Evolutionary conservation across 805 yeast genomes (phyloP).

Genomic region (Pichia ethanolica): DNA sequence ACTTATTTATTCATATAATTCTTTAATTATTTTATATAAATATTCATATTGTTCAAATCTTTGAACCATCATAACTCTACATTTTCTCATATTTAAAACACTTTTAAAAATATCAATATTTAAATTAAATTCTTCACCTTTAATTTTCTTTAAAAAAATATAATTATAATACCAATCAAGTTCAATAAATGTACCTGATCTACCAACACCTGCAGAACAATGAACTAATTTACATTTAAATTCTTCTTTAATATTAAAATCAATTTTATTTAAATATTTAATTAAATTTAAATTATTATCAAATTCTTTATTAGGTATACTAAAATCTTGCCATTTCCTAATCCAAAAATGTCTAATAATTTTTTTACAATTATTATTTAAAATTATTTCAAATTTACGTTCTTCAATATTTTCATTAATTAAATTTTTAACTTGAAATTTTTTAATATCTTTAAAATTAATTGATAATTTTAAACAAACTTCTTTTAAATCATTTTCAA

Average conservation of each 20-base stretch:
- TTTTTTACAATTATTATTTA: not conserved
- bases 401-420: constrained; percentile 6
- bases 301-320: constrained; percentile 3
- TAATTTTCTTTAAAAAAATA: constrained; percentile 6
- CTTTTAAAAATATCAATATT: constrained; percentile 27
- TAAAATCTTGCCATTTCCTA: constrained; percentile 13
- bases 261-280: not conserved
- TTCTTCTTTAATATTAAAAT: constrained; percentile 6
- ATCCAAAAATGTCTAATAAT: constrained; percentile 8
- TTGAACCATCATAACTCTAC: constrained; percentile 50
- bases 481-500: constrained; percentile 1
- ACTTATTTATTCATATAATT: not conserved
- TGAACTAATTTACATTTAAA: constrained; percentile 31
- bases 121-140: not conserved
- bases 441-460: not conserved
- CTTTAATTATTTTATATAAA: constrained; percentile 34
- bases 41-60: constrained; percentile 42
- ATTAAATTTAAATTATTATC: constrained; percentile 7
- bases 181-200: constrained; percentile 47
- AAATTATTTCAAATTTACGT: not conserved
- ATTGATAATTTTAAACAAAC: not conserved
- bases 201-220: constrained; percentile 56
- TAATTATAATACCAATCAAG: constrained; percentile 31
- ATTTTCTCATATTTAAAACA: constrained; percentile 38
- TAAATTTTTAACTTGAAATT: not conserved